Evolutionary conservation across 148 eudicot genomes (phyloP), one percentile per base, ranked within the genome.

Genomic region (Rhododendron mucronatum): DNA sequence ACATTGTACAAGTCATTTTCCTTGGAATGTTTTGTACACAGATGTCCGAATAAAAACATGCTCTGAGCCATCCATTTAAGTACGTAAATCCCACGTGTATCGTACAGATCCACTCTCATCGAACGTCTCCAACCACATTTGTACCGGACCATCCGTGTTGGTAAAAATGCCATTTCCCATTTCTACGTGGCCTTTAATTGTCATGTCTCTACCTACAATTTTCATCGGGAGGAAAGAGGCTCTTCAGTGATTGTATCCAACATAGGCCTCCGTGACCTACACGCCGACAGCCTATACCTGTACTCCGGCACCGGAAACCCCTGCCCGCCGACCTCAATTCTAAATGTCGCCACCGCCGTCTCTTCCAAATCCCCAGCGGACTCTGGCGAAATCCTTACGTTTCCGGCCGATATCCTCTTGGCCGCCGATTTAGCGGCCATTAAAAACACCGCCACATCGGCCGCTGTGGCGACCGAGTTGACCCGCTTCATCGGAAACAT

Each of bases 401-500:
- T 88, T 3, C 86, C 84, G 8, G 87, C 85, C 3, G 87, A 39
- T 23, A 89, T 76, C 47, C 89, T 73, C 87, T 78, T 85, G 1
- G 78, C 48, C 8, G 84, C 87, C 14, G 84, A 37, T 23, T 75
- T 91, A 20, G 85, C 87, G 23, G 87, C 83, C 83, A 88, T 63
- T 11, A 86, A 63, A 30, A 88, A 55, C 50, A 35, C 89, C 0
- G 89, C 89, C 74, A 88, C 83, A 44, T 91, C 93, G 0, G 89
- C 87, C 3, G 89, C 88, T n/a, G 90, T 91, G 45, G 87, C 86
- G 3, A 88, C 44, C 0, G 93, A 91, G 9, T 87, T 91, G 47
- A 88, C 74, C 20, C 91, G 87, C 82, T 75, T 88, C 90, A 91
- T 91, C 51, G 93, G 93, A 71, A 91, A 85, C 89, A 91, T 89